A percentile compares a stretch with the other conserved stretches of the same genome.
Evolutionary conservation across 2,329 filamentous ascomycete species (phyloP).

Genomic region (Aspergillus floridensis): DNA sequence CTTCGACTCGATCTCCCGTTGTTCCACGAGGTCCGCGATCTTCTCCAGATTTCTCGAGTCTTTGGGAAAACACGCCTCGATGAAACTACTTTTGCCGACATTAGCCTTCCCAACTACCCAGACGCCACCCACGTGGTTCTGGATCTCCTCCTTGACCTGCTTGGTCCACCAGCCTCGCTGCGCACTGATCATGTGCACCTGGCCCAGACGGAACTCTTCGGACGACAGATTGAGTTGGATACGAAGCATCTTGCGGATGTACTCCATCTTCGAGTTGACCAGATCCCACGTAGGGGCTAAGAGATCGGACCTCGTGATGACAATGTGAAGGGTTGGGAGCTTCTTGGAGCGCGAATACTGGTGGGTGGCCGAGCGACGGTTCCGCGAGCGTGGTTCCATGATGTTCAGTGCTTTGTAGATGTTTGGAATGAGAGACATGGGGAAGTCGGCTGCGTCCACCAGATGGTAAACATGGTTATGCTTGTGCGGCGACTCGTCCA

Average conservation of each 20-base stretch:
- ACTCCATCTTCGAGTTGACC: conserved; percentile 83
- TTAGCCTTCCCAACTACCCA: conserved; percentile 99
- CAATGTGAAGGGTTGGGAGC: conserved; percentile 81
- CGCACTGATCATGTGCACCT: conserved; percentile 81
- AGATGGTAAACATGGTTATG: conserved; percentile 95
- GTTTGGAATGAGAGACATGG: conserved; percentile 82
- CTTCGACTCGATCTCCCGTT: conserved; percentile 23
- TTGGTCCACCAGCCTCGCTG: conserved; percentile 89
- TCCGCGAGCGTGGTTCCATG: conserved; percentile 72
- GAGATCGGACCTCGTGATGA: conserved; percentile 85
- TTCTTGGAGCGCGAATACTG: conserved; percentile 66
- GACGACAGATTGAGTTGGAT: conserved; percentile 68
- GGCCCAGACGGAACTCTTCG: conserved; percentile 75
- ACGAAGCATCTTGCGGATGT: conserved; percentile 72
- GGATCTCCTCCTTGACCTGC: conserved; percentile 81
- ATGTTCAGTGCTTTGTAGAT: conserved; percentile 69
- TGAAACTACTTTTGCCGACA: conserved; percentile 91
- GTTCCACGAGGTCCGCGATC: conserved; percentile 35
- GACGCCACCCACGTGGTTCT: conserved; percentile 74
- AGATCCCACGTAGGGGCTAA: conserved; percentile 79
- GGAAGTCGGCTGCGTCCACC: conserved; percentile 92
- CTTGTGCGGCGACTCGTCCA: conserved; percentile 83
- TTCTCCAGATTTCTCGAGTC: conserved; percentile 52
- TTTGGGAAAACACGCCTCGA: conserved; percentile 82
- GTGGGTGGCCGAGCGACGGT: conserved; percentile 68